A percentile compares a stretch with the other conserved stretches of the same genome.
Conservation (phyloP, 1,284 basidiomycete species). For the Rhizoctonia solani region DNA sequence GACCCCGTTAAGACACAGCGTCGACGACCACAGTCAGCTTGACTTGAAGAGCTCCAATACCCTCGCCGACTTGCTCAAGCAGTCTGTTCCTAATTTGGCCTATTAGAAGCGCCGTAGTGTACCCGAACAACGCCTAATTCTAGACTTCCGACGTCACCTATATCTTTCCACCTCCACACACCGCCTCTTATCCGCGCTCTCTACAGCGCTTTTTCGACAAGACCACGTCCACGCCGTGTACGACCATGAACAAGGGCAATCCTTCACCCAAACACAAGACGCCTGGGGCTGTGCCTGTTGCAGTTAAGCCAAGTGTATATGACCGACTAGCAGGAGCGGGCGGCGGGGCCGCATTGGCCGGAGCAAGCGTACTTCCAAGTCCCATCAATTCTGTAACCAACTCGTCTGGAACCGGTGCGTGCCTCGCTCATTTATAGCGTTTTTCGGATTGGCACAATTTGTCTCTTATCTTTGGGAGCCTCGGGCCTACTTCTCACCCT, state of each 20-base stretch:
- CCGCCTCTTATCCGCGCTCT: not conserved
- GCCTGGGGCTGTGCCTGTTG: conserved; percentile 16
- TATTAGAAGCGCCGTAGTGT: not conserved
- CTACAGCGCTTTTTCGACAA: not conserved
- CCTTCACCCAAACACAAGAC: conserved; percentile 9
- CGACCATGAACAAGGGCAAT: conserved; percentile 3
- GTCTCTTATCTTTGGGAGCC: conserved; percentile 28
- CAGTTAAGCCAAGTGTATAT: conserved; percentile 6
- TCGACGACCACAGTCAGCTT: not conserved
- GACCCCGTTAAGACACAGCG: not conserved
- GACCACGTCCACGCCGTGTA: not conserved
- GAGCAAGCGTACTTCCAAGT: conserved; percentile 16
- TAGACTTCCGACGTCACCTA: conserved; percentile 18
- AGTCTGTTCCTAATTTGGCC: not conserved
- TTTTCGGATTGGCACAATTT: conserved; percentile 7
- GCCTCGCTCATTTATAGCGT: not conserved
- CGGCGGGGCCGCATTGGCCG: conserved; percentile 11
- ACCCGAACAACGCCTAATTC: conserved; percentile 33
- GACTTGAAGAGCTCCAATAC: no score
- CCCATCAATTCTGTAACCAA: conserved; percentile 7
- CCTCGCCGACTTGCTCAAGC: not conserved
- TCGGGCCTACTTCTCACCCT: conserved; percentile 16
- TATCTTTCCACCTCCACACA: not conserved
- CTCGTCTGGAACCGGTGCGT: conserved; percentile 24
- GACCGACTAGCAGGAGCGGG: conserved; percentile 26